Evolutionary conservation across 352 stramenopile genomes (phyloP), one percentile per base, ranked within the genome.

Genomic region (Poterioochromonas sp.): DNA sequence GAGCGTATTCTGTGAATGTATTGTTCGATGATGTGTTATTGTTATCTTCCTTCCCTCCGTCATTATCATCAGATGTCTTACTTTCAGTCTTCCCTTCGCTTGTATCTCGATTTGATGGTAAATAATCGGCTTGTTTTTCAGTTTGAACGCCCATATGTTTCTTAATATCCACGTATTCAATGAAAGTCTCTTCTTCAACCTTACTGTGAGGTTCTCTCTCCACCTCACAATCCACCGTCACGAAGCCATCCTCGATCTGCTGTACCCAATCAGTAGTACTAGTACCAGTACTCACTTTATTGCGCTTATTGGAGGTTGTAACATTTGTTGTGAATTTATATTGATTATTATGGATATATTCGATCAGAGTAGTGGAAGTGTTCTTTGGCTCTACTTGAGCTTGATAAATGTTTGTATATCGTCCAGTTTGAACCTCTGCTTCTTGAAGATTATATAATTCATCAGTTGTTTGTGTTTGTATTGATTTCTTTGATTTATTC

Each of bases 151-250:
- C 65, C 35, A 40, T 54, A 39, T 74, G 1, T 3, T 18, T 54
- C 29, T 54, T 8, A 37, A 22, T 12, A 58, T 74, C 40, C 18
- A 74, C 65, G 29, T 44, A 74, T 54, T 74, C 65, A n/a, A 74
- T 34, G 40, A 58, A 74, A 51, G 2, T 34, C 1, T 74, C 65
- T 26, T 22, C 1, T 35, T 74, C 65, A 54, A 51, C 3, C 2
- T 26, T 54, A 3, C 8, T 35, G 40, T 58, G 0, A 37, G 39
- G 39, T 22, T 74, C 39, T 12, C 3, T 54, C 5, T 44, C 26
- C 18, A 54, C 41, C 32, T 74, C 65, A 22, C 65, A 8, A 39
- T 74, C 65, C 34, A 74, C n/a, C 8, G 65, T 58, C 2, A 74
- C 40, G 5, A 35, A 58, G 2, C 40, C 40, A 15, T 74, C 37